Evolutionary conservation across 371 early-diverging fungal species (phyloP).

Genomic region (Mucor ambiguus): DNA sequence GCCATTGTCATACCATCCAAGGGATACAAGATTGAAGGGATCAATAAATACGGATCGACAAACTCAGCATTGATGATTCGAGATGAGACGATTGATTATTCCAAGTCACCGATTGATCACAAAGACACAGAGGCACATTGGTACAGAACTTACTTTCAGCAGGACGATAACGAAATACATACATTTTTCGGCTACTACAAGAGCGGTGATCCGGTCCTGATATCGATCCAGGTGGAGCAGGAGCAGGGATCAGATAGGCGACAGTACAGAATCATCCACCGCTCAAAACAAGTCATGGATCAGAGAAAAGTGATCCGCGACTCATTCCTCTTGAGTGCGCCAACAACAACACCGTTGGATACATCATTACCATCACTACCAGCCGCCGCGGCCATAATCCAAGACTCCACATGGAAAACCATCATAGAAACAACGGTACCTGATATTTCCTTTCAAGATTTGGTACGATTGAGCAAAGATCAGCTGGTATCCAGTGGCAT

Average conservation of each 20-base stretch:
- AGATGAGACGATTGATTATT: not conserved
- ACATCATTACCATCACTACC: not conserved
- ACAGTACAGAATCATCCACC: conserved; percentile 30
- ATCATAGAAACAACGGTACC: conserved; percentile 25
- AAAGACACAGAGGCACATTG: conserved; percentile 35
- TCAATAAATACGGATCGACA: conserved; percentile 23
- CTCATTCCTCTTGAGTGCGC: conserved; percentile 24
- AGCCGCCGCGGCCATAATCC: not conserved
- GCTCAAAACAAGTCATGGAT: conserved; percentile 18
- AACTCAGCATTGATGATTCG: not conserved
- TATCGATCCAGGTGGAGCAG: conserved; percentile 20
- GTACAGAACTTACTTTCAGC: conserved; percentile 31
- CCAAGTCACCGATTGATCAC: conserved; percentile 23
- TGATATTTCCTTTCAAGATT: conserved; percentile 17
- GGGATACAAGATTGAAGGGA: conserved; percentile 42
- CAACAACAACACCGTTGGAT: not conserved
- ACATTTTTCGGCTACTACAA: conserved; percentile 31
- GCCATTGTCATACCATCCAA: conserved; percentile 44
- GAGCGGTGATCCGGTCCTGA: conserved; percentile 22
- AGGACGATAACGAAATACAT: not conserved
- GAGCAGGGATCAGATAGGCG: not conserved
- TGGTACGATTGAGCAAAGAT: conserved; percentile 15
- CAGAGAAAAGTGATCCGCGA: conserved; percentile 24
- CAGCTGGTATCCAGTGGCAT: conserved; percentile 24
- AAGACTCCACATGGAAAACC: conserved; percentile 25